A percentile compares a stretch with the other conserved stretches of the same genome.
phyloP scores from a whole-genome alignment of 352 stramenopile genomes.

The Pythium pyrilobum region DNA sequence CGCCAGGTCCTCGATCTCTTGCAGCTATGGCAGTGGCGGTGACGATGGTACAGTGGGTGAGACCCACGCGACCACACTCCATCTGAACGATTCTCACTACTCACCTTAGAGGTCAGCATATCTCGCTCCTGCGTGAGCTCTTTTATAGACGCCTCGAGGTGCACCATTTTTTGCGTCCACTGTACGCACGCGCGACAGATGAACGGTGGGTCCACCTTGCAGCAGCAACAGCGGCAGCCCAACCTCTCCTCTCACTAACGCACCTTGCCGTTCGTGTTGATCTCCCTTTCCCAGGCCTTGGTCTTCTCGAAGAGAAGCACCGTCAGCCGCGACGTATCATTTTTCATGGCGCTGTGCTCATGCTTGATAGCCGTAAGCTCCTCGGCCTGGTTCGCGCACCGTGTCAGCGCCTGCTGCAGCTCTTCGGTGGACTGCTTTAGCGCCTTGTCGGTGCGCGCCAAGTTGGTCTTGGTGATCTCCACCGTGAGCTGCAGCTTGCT shows the following conservation, averaged over 20 bases:
- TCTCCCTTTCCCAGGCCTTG: slow-evolving; percentile 64
- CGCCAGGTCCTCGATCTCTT: slow-evolving; percentile 50
- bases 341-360: slow-evolving; percentile 32
- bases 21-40: slow-evolving; percentile 29
- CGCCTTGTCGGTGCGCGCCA: slow-evolving; percentile 36
- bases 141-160: slow-evolving; percentile 26
- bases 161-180: slow-evolving; percentile 42
- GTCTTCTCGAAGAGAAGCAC: slow-evolving; percentile 68
- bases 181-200: too few species aligned
- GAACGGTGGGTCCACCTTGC: too few species aligned
- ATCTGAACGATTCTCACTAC: not conserved
- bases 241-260: not conserved
- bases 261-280: slow-evolving; percentile 45
- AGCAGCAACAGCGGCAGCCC: not conserved
- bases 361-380: slow-evolving; percentile 29
- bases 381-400: slow-evolving; percentile 25
- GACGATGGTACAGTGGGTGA: not conserved
- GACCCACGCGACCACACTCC: not conserved
- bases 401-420: slow-evolving; percentile 31
- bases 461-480: slow-evolving; percentile 50
- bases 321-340: slow-evolving; percentile 51
- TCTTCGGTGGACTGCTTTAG: slow-evolving; percentile 55
- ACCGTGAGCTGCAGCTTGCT: slow-evolving; percentile 61
- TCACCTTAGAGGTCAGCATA: slow-evolving; percentile 36
- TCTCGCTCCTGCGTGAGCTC: slow-evolving; percentile 32